A percentile compares a stretch with the other conserved stretches of the same genome.
These are phyloP conservation scores for Cicer judaicum DNA, from an alignment of 306 rosid species.

Conservation along the genomic window DNA sequence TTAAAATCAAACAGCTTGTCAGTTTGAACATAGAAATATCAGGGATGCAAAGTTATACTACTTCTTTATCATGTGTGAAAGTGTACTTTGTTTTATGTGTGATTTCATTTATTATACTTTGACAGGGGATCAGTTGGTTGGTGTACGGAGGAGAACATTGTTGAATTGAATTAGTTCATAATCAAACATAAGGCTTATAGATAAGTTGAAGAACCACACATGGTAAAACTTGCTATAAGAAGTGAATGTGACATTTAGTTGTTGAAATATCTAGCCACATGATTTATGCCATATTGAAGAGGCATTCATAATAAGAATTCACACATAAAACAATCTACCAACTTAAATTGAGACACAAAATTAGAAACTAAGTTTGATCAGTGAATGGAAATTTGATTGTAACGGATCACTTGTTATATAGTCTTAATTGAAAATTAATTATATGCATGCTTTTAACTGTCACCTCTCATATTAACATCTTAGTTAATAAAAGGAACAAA, in stretches of 20 bases:
- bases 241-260: background rate
- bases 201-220: conserved; percentile 8
- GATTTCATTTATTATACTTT: conserved; percentile 18
- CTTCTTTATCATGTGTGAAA: background rate
- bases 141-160: background rate
- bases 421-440: conserved; percentile 21
- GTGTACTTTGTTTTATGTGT: background rate
- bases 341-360: conserved; percentile 5
- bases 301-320: background rate
- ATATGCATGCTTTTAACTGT: conserved; percentile 3
- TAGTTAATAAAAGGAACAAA: conserved; percentile 14
- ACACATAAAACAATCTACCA: conserved; percentile 1
- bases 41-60: conserved; percentile 1
- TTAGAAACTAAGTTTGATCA: conserved; percentile 31
- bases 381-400: conserved; percentile 22
- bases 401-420: conserved; percentile 15
- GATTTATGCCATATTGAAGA: background rate
- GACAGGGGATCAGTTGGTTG: background rate
- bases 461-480: background rate
- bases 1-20: conserved; percentile 15
- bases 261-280: conserved; percentile 10
- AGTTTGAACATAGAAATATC: background rate
- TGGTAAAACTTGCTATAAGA: background rate
- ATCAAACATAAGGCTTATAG: conserved; percentile 22
- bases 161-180: conserved; percentile 23